Conservation (phyloP, 139 green algal genomes). For the Chlamydomonas eustigma region DNA sequence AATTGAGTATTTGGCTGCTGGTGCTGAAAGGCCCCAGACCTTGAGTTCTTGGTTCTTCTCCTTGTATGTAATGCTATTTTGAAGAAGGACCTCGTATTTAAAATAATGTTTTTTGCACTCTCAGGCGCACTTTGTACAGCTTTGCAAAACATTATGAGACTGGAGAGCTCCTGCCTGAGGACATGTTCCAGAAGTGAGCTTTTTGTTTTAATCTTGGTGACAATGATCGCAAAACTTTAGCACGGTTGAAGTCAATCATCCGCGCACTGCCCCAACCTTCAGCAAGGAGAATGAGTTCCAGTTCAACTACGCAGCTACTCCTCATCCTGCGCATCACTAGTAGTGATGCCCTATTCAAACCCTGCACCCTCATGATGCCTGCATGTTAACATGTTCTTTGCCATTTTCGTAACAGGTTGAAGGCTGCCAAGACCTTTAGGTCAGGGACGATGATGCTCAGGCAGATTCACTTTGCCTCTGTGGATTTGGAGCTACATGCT, state of each 20-base stretch:
- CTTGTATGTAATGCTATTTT: too few relatives aligned
- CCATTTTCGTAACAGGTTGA: too few relatives aligned
- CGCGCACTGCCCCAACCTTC: too few relatives aligned
- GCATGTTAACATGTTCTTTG: too few relatives aligned
- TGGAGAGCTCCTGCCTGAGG: conserved; percentile 82
- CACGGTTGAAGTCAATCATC: too few relatives aligned
- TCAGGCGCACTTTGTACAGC: conserved; percentile 58
- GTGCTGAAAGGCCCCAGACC: background rate
- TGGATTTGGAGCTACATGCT: conserved; percentile 90
- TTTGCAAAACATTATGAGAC: conserved; percentile 92
- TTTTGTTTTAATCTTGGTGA: background rate
- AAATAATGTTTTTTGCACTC: background rate
- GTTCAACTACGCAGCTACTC: too few relatives aligned
- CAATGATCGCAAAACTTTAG: background rate
- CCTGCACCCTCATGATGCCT: too few relatives aligned
- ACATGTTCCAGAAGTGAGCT: conserved; percentile 65
- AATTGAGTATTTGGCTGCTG: too few relatives aligned
- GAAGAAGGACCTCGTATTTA: too few relatives aligned
- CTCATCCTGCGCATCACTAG: too few relatives aligned
- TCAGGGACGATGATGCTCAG: conserved; percentile 79
- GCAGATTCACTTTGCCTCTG: conserved; percentile 78
- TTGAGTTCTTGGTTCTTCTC: background rate
- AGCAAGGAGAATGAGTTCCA: too few relatives aligned
- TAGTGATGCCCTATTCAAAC: too few relatives aligned
- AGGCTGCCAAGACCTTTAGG: conserved; percentile 71